Percentiles rank a stretch among this genome's conserved stretches.
Evolutionary conservation across 169 alveolate genomes (phyloP).

Genomic region (Cryptosporidium baileyi): DNA sequence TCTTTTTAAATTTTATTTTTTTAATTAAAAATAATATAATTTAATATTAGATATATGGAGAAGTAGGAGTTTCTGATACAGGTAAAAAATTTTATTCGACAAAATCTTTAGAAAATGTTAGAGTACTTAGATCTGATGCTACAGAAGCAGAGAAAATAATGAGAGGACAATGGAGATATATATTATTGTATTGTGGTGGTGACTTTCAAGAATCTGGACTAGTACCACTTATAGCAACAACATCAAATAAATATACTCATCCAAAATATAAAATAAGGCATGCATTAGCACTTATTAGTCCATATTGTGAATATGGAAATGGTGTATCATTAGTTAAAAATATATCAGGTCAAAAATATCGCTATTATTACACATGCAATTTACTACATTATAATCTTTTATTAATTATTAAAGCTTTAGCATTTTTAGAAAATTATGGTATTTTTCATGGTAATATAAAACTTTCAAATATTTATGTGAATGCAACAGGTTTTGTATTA

Average conservation of each 20-base stretch:
- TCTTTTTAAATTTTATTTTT: background rate
- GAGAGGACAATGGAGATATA: conserved; percentile 68
- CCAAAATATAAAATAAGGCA: conserved; percentile 52
- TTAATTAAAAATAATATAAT: background rate
- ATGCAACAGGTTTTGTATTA: conserved; percentile 46
- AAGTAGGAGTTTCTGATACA: conserved; percentile 20
- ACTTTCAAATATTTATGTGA: conserved; percentile 39
- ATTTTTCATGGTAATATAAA: conserved; percentile 58
- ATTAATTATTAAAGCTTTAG: conserved; percentile 39
- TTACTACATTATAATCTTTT: conserved; percentile 47
- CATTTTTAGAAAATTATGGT: conserved; percentile 39
- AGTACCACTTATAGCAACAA: conserved; percentile 56
- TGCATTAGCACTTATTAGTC: conserved; percentile 48
- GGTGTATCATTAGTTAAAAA: conserved; percentile 6
- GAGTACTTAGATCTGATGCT: conserved; percentile 57
- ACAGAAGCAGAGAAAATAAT: conserved; percentile 59
- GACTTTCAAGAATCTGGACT: conserved; percentile 68
- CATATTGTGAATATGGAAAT: conserved; percentile 62
- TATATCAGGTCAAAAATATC: conserved; percentile 48
- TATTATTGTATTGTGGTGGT: conserved; percentile 54
- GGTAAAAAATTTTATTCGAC: conserved; percentile 40
- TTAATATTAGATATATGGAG: background rate
- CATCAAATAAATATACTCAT: conserved; percentile 5
- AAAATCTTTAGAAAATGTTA: conserved; percentile 38
- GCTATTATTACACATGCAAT: conserved; percentile 25